Evolutionary conservation across 441 rosid genomes (phyloP).

Genomic region (Brassica balearica): DNA sequence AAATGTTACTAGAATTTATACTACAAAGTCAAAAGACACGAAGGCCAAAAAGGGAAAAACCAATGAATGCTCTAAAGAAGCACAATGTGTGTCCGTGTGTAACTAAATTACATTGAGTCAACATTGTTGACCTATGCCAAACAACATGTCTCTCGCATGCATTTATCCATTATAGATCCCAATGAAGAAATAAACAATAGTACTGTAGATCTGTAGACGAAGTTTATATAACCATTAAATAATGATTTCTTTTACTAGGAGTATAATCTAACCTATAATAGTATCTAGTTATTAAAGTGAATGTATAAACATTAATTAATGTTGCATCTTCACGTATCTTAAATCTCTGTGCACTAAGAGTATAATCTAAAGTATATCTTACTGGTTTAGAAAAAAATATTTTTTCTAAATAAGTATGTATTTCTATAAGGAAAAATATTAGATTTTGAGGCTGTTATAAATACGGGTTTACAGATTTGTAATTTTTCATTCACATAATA

Average conservation of each 20-base stretch:
- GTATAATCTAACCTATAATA: conserved; percentile 1
- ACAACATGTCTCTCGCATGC: conserved; percentile 50
- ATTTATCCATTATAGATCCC: conserved; percentile 47
- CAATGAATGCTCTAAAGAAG: not conserved
- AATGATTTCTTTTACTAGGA: not conserved
- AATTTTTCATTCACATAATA: too few relatives aligned
- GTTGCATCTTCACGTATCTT: too few relatives aligned
- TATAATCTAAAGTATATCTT: too few relatives aligned
- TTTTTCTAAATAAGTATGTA: too few relatives aligned
- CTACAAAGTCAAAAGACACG: not conserved
- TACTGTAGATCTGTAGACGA: not conserved
- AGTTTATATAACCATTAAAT: conserved; percentile 16
- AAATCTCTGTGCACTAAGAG: too few relatives aligned
- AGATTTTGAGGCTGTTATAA: too few relatives aligned
- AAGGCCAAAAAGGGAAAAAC: not conserved
- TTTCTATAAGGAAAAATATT: too few relatives aligned
- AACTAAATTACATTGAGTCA: conserved; percentile 34
- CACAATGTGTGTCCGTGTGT: not conserved
- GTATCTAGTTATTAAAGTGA: conserved; percentile 30
- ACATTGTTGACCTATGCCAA: conserved; percentile 41
- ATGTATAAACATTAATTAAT: not conserved
- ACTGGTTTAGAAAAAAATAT: too few relatives aligned
- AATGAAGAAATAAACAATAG: conserved; percentile 41
- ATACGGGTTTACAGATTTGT: too few relatives aligned
- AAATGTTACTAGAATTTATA: not conserved